phyloP scores from a whole-genome alignment of 1,139 yeast species.

The Protomyces lactucae-debilis region DNA sequence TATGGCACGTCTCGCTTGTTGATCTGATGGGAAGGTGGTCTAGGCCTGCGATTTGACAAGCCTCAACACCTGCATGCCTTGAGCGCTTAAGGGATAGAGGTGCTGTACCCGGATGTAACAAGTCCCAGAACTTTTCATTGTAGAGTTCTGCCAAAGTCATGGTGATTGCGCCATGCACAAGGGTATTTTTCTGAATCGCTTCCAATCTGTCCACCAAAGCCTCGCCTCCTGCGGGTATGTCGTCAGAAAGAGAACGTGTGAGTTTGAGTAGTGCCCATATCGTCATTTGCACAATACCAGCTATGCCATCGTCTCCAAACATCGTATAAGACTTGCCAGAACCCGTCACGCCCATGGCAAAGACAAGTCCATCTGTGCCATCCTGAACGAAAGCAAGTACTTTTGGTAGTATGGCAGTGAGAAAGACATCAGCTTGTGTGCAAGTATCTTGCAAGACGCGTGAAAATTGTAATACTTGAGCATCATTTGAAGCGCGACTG shows the following conservation, averaged over 20 bases:
- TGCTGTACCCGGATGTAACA: constrained; percentile 27
- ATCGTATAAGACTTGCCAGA: constrained; percentile 45
- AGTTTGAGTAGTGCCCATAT: constrained; percentile 45
- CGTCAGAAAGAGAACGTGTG: background rate
- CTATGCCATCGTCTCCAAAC: constrained; percentile 34
- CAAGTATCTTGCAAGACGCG: background rate
- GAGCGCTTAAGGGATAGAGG: background rate
- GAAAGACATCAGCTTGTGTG: constrained; percentile 13
- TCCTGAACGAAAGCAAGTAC: background rate
- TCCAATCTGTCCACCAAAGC: background rate
- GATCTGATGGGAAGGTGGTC: background rate
- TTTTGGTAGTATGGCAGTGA: background rate
- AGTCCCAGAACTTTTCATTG: constrained; percentile 39
- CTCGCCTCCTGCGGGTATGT: background rate
- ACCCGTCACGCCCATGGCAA: constrained; percentile 51
- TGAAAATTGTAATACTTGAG: background rate
- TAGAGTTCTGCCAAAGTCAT: constrained; percentile 41
- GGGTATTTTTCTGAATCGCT: background rate
- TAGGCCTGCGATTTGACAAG: background rate
- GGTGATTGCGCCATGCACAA: constrained; percentile 31
- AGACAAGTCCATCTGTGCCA: constrained; percentile 42
- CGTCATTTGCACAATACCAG: constrained; percentile 39
- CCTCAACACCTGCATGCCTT: background rate
- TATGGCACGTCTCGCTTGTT: constrained; percentile 29
- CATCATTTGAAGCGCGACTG: background rate